These are phyloP conservation scores for Xerocomellus amylosporus DNA, from an alignment of 768 basidiomycete species.

Conservation along the genomic window DNA sequence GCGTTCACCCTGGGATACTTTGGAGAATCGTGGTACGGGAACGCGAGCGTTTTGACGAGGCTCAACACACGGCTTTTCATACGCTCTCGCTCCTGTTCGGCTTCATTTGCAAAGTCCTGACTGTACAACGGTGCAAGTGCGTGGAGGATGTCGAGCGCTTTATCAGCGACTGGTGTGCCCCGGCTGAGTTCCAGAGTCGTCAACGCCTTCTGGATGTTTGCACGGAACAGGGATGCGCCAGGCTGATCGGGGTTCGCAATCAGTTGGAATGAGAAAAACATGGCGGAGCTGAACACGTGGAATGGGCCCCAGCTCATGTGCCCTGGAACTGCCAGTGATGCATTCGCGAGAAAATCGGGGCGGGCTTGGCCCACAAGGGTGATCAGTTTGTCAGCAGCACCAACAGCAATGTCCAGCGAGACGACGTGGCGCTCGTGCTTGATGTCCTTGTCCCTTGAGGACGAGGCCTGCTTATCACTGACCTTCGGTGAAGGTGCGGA, in stretches of 20 bases:
- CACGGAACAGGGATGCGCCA: constrained; percentile 72
- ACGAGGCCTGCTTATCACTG: constrained; percentile 28
- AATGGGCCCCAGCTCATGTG: constrained; percentile 85
- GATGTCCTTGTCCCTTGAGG: constrained; percentile 29
- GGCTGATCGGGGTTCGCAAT: constrained; percentile 78
- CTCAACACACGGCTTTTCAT: constrained; percentile 59
- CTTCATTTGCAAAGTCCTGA: constrained; percentile 53
- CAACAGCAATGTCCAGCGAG: constrained; percentile 71
- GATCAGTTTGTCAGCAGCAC: constrained; percentile 75
- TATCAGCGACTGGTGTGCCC: constrained; percentile 68
- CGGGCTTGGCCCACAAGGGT: constrained; percentile 73
- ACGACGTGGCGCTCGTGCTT: constrained; percentile 45
- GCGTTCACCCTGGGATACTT: constrained; percentile 45
- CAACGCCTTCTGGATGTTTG: constrained; percentile 69
- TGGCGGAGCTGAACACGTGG: constrained; percentile 81
- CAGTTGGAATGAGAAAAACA: constrained; percentile 91
- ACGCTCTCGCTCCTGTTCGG: constrained; percentile 52
- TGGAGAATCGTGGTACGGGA: constrained; percentile 75
- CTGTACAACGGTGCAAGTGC: constrained; percentile 74
- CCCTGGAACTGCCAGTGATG: constrained; percentile 68
- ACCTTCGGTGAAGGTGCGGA: constrained; percentile 25
- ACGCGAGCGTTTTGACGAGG: constrained; percentile 71
- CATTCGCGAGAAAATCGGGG: constrained; percentile 70
- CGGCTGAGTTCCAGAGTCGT: constrained; percentile 62
- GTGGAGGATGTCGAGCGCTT: constrained; percentile 66